Evolutionary conservation across 768 basidiomycete species (phyloP).

Genomic region (Boletus rex-veris): DNA sequence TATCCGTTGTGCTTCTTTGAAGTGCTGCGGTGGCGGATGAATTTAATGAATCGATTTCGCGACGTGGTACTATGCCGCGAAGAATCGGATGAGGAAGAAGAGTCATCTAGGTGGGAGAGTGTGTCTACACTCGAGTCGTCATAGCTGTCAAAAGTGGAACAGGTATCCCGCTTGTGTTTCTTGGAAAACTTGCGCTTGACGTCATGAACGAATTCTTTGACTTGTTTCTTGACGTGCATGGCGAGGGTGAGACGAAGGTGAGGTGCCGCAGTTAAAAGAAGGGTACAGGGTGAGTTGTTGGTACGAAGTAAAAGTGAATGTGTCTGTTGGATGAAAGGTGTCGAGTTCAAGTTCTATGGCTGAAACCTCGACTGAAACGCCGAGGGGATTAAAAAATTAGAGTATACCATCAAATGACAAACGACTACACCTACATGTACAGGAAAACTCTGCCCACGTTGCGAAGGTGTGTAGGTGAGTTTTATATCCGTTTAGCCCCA

Average conservation of each 20-base stretch:
- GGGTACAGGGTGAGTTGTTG: neutral
- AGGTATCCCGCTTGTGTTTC: slow-evolving; percentile 19
- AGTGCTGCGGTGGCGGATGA: slow-evolving; percentile 13
- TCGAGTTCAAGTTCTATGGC: neutral
- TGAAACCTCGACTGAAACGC: neutral
- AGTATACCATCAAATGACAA: neutral
- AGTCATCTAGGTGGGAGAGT: slow-evolving; percentile 1
- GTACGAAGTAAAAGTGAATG: neutral
- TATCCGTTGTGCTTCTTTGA: slow-evolving; percentile 1
- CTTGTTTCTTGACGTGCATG: slow-evolving; percentile 32
- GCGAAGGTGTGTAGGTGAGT: neutral
- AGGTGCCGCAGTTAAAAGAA: neutral
- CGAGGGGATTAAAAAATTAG: too few species aligned
- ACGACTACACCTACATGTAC: slow-evolving; percentile 1
- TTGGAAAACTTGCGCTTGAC: slow-evolving; percentile 32
- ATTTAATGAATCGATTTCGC: slow-evolving; percentile 6
- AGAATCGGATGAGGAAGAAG: slow-evolving; percentile 14
- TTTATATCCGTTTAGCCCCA: neutral
- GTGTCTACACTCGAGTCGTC: slow-evolving; percentile 18
- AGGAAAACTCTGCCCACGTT: slow-evolving; percentile 1
- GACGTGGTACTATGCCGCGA: slow-evolving; percentile 5
- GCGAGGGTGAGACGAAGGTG: neutral
- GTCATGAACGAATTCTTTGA: slow-evolving; percentile 29
- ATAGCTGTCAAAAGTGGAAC: slow-evolving; percentile 7
- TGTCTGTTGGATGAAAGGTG: neutral